Percentiles rank a stretch among this genome's conserved stretches.
Evolutionary conservation across 2,329 filamentous ascomycete genomes (phyloP).

Genomic region (Tolypocladium guangdongense): DNA sequence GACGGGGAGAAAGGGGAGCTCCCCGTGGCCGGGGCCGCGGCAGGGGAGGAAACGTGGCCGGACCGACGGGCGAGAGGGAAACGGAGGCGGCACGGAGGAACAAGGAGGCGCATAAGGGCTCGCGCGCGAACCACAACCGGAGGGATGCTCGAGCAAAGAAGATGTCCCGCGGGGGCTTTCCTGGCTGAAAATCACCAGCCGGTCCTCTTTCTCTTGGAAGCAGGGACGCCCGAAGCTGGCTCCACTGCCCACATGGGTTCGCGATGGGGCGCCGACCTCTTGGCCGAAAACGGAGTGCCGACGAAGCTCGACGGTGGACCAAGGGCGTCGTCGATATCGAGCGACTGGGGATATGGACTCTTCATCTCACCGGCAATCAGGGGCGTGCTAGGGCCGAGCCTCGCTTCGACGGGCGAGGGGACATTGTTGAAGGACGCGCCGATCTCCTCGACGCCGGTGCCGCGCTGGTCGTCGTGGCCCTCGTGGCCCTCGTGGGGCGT

Average conservation of each 20-base stretch:
- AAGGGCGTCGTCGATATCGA: slow-evolving; percentile 20
- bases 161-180: slow-evolving; percentile 43
- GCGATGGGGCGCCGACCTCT: neutral
- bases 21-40: slow-evolving; percentile 40
- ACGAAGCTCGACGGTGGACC: no score
- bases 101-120: slow-evolving; percentile 76
- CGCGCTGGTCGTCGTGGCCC: slow-evolving; percentile 19
- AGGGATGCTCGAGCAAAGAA: slow-evolving; percentile 58
- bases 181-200: slow-evolving; percentile 15
- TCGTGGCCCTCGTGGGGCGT: slow-evolving; percentile 28
- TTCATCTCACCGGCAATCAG: slow-evolving; percentile 19
- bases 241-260: neutral
- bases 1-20: slow-evolving; percentile 7
- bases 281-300: neutral
- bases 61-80: slow-evolving; percentile 55
- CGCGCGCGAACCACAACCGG: slow-evolving; percentile 77
- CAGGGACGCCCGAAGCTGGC: neutral
- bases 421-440: slow-evolving; percentile 20
- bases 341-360: slow-evolving; percentile 26
- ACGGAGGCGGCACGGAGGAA: slow-evolving; percentile 59
- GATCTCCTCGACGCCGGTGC: slow-evolving; percentile 22
- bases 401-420: slow-evolving; percentile 9
- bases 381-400: slow-evolving; percentile 15
- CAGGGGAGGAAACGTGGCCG: slow-evolving; percentile 50
- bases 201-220: neutral